Percentiles rank a stretch among this genome's conserved stretches.
Evolutionary conservation across 768 basidiomycete genomes (phyloP).

Genomic region (Serendipita indica): DNA sequence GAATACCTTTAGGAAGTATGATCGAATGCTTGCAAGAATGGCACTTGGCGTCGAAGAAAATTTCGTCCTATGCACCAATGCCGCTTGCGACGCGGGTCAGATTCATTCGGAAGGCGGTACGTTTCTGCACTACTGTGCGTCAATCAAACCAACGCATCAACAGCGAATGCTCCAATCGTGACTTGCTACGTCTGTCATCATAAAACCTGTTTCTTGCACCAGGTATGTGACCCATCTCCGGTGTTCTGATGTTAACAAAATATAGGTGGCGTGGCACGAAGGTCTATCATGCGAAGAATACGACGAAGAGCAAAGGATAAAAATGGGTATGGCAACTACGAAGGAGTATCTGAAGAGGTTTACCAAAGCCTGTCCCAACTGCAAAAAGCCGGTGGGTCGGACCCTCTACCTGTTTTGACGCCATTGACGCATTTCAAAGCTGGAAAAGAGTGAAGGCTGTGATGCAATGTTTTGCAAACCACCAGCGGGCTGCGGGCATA

Average conservation of each 20-base stretch:
- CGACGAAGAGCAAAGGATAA: neutral
- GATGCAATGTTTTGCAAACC: conserved; percentile 5
- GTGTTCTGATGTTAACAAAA: no score
- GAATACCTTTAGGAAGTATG: neutral
- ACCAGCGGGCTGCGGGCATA: neutral
- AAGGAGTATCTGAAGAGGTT: neutral
- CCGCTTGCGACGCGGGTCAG: conserved; percentile 1
- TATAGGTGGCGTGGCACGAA: conserved; percentile 2
- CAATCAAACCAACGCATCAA: no score
- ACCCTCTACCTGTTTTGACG: neutral
- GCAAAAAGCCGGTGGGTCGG: neutral
- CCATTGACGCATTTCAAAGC: neutral
- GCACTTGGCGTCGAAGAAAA: conserved; percentile 1
- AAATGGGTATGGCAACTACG: neutral
- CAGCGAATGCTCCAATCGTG: conserved; percentile 3
- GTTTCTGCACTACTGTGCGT: neutral
- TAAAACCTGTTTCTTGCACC: conserved; percentile 1
- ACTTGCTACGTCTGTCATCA: conserved; percentile 7
- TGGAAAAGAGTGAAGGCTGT: conserved; percentile 2
- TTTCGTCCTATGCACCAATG: neutral
- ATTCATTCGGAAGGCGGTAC: neutral
- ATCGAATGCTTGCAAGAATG: neutral
- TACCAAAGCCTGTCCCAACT: conserved; percentile 1
- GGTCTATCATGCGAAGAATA: conserved; percentile 2
- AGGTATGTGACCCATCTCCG: no score